These are phyloP conservation scores for Theileria orientalis DNA, from an alignment of 169 alveolate genomes.

Conservation along the genomic window DNA sequence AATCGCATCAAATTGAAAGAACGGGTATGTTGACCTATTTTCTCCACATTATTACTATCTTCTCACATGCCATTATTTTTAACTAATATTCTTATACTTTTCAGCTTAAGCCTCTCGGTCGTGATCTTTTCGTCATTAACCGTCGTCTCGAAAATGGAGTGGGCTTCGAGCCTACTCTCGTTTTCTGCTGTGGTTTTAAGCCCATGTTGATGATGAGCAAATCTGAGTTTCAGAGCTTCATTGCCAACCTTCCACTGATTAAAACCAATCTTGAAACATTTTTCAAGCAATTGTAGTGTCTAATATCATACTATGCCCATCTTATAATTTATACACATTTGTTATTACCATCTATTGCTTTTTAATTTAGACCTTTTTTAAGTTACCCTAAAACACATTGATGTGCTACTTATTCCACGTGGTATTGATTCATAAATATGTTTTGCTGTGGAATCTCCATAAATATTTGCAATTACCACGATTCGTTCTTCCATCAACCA, in stretches of 20 bases:
- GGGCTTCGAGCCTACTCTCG: conserved; percentile 61
- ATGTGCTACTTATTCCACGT: too few relatives aligned
- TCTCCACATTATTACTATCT: neutral
- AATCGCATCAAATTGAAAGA: conserved; percentile 4
- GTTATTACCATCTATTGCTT: conserved; percentile 4
- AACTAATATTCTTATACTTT: neutral
- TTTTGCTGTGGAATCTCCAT: too few relatives aligned
- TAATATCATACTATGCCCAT: neutral
- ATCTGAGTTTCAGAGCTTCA: conserved; percentile 43
- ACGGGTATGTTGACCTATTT: conserved; percentile 13
- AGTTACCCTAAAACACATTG: too few relatives aligned
- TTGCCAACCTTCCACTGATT: conserved; percentile 41
- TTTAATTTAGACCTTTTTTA: too few relatives aligned
- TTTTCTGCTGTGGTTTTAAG: conserved; percentile 55
- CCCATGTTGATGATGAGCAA: conserved; percentile 61
- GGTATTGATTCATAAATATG: too few relatives aligned
- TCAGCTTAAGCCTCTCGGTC: conserved; percentile 47
- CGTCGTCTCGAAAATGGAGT: conserved; percentile 46
- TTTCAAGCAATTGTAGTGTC: conserved; percentile 41
- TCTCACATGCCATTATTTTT: neutral
- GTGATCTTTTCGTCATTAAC: conserved; percentile 46
- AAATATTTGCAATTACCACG: too few relatives aligned
- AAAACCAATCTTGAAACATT: conserved; percentile 30
- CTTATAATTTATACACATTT: conserved; percentile 1
- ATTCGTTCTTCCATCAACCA: too few relatives aligned